Evolutionary conservation across 148 eudicot genomes (phyloP).

Genomic region (Rhododendron ferrugineum): DNA sequence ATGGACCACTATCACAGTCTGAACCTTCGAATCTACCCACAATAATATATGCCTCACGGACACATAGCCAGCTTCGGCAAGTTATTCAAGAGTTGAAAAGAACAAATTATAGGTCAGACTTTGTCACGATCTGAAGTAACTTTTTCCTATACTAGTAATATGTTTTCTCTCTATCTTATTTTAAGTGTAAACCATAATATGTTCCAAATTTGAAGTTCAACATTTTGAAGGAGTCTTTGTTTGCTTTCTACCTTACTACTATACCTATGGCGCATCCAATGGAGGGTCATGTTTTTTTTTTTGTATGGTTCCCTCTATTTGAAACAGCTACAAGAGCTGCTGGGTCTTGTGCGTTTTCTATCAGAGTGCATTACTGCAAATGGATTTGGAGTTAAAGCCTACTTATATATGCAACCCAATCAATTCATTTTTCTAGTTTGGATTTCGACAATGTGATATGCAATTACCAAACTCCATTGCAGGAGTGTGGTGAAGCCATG

Average conservation of each 20-base stretch:
- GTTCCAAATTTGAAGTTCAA: neutral
- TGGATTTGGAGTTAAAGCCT: neutral
- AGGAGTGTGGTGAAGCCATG: neutral
- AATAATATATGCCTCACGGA: slow-evolving; percentile 85
- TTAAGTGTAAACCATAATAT: neutral
- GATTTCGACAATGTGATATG: neutral
- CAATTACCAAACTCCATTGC: neutral
- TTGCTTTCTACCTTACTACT: neutral
- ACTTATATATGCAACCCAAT: neutral
- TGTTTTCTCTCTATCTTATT: neutral
- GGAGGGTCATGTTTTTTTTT: neutral
- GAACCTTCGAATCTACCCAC: slow-evolving; percentile 42
- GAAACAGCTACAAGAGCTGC: neutral
- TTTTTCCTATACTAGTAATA: no score
- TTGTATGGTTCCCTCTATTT: neutral
- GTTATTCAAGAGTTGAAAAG: slow-evolving; percentile 83
- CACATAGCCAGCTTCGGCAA: slow-evolving; percentile 95
- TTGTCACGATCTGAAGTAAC: neutral
- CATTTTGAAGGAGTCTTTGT: neutral
- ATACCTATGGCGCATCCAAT: neutral
- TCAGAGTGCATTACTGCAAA: neutral
- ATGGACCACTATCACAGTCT: slow-evolving; percentile 35
- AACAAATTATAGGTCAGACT: slow-evolving; percentile 78
- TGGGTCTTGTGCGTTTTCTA: neutral
- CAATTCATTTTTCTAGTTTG: neutral